phyloP scores from a whole-genome alignment of 345 rosid genomes.

The Carallia brachiata region DNA sequence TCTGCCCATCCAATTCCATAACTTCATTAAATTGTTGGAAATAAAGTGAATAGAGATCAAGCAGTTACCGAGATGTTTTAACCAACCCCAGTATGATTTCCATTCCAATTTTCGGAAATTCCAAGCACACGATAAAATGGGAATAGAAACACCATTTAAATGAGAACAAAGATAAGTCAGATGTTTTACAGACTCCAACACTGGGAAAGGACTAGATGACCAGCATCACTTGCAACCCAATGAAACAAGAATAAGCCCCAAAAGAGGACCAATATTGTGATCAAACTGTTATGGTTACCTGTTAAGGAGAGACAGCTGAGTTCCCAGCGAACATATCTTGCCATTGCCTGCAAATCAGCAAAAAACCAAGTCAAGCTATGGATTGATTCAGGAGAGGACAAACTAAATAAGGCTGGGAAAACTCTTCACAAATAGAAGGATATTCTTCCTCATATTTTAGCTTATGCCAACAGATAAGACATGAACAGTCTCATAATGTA shows the following conservation, averaged over 20 bases:
- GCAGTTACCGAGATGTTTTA: neutral
- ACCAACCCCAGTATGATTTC: conserved; percentile 6
- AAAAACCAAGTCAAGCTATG: conserved; percentile 13
- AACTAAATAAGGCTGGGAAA: neutral
- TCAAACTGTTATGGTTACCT: conserved; percentile 35
- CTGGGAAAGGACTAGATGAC: too few species aligned
- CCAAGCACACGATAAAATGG: neutral
- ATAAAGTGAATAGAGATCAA: neutral
- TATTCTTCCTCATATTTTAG: too few species aligned
- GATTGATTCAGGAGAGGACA: neutral
- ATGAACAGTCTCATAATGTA: too few species aligned
- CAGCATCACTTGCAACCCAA: too few species aligned
- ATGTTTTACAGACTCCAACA: too few species aligned
- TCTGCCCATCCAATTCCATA: conserved; percentile 45
- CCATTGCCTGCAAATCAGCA: conserved; percentile 69
- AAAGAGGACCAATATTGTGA: conserved; percentile 3
- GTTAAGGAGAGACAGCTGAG: conserved; percentile 76
- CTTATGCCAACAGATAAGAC: too few species aligned
- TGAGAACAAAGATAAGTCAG: neutral
- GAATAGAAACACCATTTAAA: neutral
- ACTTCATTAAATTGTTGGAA: conserved; percentile 12
- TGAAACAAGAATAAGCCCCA: neutral
- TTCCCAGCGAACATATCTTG: conserved; percentile 84
- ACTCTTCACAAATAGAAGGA: too few species aligned
- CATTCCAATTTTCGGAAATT: conserved; percentile 1